Base-by-base conservation (phyloP, 352 stramenopile genomes). In the Phytopythium chamaehyphon region DNA sequence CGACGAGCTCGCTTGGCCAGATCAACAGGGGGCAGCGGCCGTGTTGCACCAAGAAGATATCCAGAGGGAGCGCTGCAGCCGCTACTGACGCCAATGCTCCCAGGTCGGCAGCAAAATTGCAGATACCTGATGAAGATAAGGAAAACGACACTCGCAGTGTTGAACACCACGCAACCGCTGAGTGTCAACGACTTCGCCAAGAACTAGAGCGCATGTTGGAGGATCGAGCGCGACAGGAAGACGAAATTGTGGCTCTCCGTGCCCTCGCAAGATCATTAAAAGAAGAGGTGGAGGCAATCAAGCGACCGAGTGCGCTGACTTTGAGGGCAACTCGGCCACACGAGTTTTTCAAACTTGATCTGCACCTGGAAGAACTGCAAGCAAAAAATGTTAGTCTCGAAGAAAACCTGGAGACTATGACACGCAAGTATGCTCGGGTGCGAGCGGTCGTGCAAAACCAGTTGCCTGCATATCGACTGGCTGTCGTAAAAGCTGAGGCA, bases 231-330 rank as follows among this genome's bases (percentile, higher is more conserved):
- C 64, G 67, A 21, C 74, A 85, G 56, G 62, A 73, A 40, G 74
- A 88, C 22, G 76, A 86, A 53, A 76, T 88, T 36, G 67, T 83
- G 6, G 76, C 70, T 10, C 38, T 88, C 11, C 68, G 74, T 47
- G 72, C 73, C 14, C 51, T 88, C 7, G 76, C 74, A 12, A 70
- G 60, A 37, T 78, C 73, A 1, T 50, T 88, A 4, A 83, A 80
- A 53, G 61, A 72, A 35, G 71, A 88, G 39, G 76, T 85, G 7
- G 66, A 85, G 47, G 24, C 35, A 7, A 80, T 77, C 38, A 66
- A 64, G 15, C 54, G 38, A 14, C 59, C 51, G 19, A 8, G 18
- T 38, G 12, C n/a, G 31, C 11, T 7, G 21, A 3, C 12, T 9
- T n/a, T 26, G n/a, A 19, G 38, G 38, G 10, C 7, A 12, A 22